These are phyloP conservation scores for Fusarium bactridioides DNA, from an alignment of 2,329 filamentous ascomycete genomes.

Conservation along the genomic window DNA sequence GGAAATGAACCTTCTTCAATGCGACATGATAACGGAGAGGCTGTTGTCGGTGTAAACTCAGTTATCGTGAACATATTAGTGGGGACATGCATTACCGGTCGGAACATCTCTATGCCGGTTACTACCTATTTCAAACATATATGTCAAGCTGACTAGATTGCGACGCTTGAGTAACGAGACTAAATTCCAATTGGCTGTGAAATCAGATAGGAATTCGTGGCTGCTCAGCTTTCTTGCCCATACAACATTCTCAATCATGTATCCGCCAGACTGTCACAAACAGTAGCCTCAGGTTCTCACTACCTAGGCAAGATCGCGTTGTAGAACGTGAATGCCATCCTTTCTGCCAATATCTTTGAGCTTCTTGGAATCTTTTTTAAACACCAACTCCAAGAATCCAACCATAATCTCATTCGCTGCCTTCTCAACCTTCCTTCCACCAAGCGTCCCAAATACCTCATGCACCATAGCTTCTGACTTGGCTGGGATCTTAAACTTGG, in stretches of 20 bases:
- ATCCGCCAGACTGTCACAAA: no score
- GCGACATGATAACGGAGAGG: no score
- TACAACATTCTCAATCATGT: no score
- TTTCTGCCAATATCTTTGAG: fast-evolving
- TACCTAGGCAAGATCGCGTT: background rate
- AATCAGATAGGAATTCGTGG: fast-evolving
- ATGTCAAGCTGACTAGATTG: no score
- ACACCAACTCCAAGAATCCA: background rate
- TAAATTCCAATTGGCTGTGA: no score
- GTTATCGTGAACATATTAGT: no score
- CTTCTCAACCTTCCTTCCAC: conserved; percentile 1
- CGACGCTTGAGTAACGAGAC: fast-evolving
- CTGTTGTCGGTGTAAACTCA: no score
- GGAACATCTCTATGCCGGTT: background rate
- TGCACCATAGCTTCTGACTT: background rate
- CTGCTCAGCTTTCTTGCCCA: fast-evolving
- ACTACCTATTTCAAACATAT: background rate
- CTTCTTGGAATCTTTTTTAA: fast-evolving
- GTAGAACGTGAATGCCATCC: fast-evolving
- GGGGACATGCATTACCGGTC: background rate
- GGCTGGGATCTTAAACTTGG: background rate
- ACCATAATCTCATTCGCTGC: background rate
- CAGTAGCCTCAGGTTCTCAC: background rate
- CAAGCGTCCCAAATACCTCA: background rate
- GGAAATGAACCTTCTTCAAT: no score